Evolutionary conservation across 495 filamentous ascomycete species (phyloP), one percentile per base, ranked within the genome.

Genomic region (Hypoxylon intermedium): DNA sequence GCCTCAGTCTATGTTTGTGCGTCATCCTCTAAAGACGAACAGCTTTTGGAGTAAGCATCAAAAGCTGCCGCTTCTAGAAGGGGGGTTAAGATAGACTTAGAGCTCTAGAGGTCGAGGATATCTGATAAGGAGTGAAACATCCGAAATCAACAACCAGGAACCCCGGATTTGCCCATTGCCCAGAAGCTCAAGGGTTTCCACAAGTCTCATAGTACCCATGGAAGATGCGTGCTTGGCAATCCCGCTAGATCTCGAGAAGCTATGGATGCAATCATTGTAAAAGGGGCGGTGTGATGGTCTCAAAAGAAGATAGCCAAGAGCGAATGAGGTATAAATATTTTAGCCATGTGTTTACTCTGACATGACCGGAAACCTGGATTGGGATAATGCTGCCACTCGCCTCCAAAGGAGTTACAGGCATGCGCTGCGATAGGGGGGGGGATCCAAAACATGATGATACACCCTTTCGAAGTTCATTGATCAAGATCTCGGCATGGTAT

Each of bases 261-360:
- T 7, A 18, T n/a, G 6, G 15, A n/a, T 21, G 11, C 20, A 20
- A 5, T 21, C 38, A 15, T 37, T n/a, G 34, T 15, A 40, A 41
- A 48, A 57, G 18, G 41, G 33, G 53, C 34, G 53, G 43, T 48
- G 43, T 41, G 24, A 21, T 2, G 18, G 20, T 30, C 12, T 7
- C 5, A 2, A n/a, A 11, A 11, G 18, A 20, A 18, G 15, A n/a
- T 21, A 6, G 6, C 18, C 6, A 21, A 20, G 16, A n/a, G 16
- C 38, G 11, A 41, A 41, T 41, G 3, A n/a, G 16, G 16, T 21
- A 21, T 3, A 41, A 3, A 21, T 7, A 3, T 20, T 21, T 21
- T 20, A 20, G 19, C 19, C 38, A 7, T 21, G 19, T n/a, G 21
- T 20, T 20, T 11, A 41, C 2, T 19, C 13, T 3, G 9, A 20